Conservation (phyloP, 805 yeast species). For the Candida lessepsii region DNA sequence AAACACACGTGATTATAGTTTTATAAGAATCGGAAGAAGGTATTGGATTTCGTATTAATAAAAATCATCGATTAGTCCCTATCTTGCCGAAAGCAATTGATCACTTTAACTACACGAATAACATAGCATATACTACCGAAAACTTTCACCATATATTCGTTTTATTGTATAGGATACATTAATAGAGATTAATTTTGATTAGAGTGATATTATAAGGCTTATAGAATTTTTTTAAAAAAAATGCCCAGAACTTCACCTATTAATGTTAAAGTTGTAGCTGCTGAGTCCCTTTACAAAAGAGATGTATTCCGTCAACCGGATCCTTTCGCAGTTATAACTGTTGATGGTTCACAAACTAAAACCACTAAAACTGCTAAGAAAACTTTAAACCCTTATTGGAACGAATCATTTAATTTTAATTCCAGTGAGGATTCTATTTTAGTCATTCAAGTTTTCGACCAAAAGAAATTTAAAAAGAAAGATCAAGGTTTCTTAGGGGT, state of each 20-base stretch:
- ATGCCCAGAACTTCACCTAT: constrained; percentile 24
- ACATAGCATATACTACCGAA: no score
- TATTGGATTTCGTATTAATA: neutral
- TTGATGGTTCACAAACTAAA: constrained; percentile 96
- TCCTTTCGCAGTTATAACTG: constrained; percentile 95
- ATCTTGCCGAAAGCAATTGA: neutral
- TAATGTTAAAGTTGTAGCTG: constrained; percentile 82
- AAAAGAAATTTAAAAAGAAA: constrained; percentile 94
- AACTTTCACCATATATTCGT: no score
- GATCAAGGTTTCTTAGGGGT: constrained; percentile 99
- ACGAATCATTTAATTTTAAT: constrained; percentile 79
- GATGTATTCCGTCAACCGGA: constrained; percentile 96
- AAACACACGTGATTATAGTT: neutral
- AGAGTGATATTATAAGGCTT: neutral
- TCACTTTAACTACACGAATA: neutral
- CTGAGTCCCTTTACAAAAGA: constrained; percentile 91
- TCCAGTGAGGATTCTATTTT: constrained; percentile 79
- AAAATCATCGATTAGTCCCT: neutral
- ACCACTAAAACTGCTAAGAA: constrained; percentile 92
- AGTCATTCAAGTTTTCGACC: constrained; percentile 94
- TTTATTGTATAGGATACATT: neutral
- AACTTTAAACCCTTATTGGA: constrained; percentile 97
- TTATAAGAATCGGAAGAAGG: neutral
- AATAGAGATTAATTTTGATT: neutral
- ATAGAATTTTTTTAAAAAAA: neutral